These are phyloP conservation scores for Fusarium praegraminearum DNA, from an alignment of 2,329 filamentous ascomycete genomes.

Conservation along the genomic window DNA sequence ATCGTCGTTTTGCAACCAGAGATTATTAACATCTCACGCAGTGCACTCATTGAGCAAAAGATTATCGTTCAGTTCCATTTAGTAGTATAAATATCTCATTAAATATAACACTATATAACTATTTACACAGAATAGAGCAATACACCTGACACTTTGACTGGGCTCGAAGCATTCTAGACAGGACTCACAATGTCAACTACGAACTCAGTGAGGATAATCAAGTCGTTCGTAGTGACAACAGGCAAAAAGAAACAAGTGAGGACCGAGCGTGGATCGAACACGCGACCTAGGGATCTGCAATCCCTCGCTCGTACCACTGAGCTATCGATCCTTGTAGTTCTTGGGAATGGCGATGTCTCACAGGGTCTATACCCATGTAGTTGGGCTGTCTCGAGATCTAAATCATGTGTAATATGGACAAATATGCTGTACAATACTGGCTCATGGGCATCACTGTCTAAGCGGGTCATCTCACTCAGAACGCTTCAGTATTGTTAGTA, in stretches of 20 bases:
- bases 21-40: too few relatives aligned
- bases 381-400: too few relatives aligned
- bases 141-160: neutral
- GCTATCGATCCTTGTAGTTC: slow-evolving; percentile 5
- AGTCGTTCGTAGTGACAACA: neutral
- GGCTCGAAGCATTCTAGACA: neutral
- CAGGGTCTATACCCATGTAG: too few relatives aligned
- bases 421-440: too few relatives aligned
- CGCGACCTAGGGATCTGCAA: slow-evolving; percentile 12
- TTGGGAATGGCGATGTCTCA: neutral
- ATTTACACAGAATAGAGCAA: too few relatives aligned
- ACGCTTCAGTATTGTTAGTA: neutral
- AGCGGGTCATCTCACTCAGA: too few relatives aligned
- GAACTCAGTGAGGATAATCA: neutral
- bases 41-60: too few relatives aligned
- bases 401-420: too few relatives aligned
- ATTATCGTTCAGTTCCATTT: too few relatives aligned
- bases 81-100: too few relatives aligned
- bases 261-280: slow-evolving; percentile 12
- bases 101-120: too few relatives aligned
- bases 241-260: neutral
- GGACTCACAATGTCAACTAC: neutral
- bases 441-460: too few relatives aligned
- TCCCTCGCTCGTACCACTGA: slow-evolving; percentile 16
- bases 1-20: neutral